phyloP scores from a whole-genome alignment of 108 stramenopile genomes.

The Licmophora abbreviata region DNA sequence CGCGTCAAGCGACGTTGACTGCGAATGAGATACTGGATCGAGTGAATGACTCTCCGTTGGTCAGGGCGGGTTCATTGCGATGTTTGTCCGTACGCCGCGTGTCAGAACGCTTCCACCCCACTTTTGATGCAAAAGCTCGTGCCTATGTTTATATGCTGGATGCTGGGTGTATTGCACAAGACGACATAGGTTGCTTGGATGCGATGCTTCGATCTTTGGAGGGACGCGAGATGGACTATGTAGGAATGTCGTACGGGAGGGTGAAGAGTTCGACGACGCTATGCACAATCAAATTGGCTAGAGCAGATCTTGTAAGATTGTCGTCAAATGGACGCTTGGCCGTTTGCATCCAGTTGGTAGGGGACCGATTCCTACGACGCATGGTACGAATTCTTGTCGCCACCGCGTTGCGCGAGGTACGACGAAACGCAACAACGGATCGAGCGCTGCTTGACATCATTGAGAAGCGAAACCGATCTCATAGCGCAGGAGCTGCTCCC shows the following conservation, averaged over 20 bases:
- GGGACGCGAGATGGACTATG: slow-evolving; percentile 43
- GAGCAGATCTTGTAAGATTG: slow-evolving; percentile 36
- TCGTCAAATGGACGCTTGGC: slow-evolving; percentile 14
- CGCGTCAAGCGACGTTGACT: too few species aligned
- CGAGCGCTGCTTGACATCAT: slow-evolving; percentile 31
- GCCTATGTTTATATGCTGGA: slow-evolving; percentile 71
- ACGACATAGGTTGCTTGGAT: slow-evolving; percentile 19
- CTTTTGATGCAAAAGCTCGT: slow-evolving; percentile 54
- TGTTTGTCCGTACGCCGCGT: slow-evolving; percentile 23
- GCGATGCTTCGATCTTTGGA: slow-evolving; percentile 37
- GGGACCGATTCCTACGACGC: slow-evolving; percentile 69
- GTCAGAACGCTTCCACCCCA: slow-evolving; percentile 52
- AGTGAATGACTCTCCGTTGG: background rate
- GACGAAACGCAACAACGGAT: background rate
- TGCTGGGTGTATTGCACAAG: slow-evolving; percentile 7
- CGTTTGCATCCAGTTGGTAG: slow-evolving; percentile 62
- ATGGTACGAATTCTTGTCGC: slow-evolving; percentile 71
- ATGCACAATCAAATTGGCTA: slow-evolving; percentile 44
- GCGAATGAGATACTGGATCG: too few species aligned
- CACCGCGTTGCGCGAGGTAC: slow-evolving; percentile 33
- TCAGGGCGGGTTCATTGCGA: background rate
- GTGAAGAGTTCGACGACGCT: slow-evolving; percentile 56
- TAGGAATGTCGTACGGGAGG: slow-evolving; percentile 60
- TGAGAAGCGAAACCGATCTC: slow-evolving; percentile 24
- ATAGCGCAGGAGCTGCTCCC: slow-evolving; percentile 38